phyloP scores from a whole-genome alignment of 1,139 yeast genomes.

The Magnusiomyces sp. region DNA sequence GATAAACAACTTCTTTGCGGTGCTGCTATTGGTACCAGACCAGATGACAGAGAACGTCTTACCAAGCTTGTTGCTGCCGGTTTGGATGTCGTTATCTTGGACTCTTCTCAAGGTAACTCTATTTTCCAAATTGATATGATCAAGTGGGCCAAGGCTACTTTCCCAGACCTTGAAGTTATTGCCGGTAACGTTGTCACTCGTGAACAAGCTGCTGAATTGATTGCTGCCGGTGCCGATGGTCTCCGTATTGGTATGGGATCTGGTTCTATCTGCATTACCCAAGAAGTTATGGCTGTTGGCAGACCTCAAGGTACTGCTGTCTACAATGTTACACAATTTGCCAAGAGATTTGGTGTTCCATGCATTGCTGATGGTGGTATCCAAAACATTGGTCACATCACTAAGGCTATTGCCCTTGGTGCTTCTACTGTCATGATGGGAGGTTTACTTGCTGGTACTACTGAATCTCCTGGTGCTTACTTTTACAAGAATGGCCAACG shows the following conservation, averaged over 20 bases:
- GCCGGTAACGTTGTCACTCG: constrained; percentile 99
- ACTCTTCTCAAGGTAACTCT: constrained; percentile 97
- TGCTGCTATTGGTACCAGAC: constrained; percentile 96
- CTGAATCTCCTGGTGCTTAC: constrained; percentile 98
- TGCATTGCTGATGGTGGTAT: constrained; percentile 99
- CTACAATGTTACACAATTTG: constrained; percentile 77
- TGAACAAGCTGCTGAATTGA: constrained; percentile 95
- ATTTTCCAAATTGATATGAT: constrained; percentile 89
- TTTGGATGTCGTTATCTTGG: constrained; percentile 89
- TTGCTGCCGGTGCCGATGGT: constrained; percentile 96
- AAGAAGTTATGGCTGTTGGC: constrained; percentile 99
- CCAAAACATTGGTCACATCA: constrained; percentile 96
- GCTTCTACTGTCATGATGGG: constrained; percentile 99
- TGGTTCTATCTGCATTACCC: constrained; percentile 97
- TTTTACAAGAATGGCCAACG: constrained; percentile 97
- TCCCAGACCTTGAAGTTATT: constrained; percentile 75
- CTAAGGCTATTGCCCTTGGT: constrained; percentile 94
- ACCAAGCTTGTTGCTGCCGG: constrained; percentile 87
- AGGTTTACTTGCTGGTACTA: constrained; percentile 96
- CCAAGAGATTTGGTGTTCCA: constrained; percentile 85
- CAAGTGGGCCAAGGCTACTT: constrained; percentile 76
- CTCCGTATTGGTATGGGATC: constrained; percentile 99
- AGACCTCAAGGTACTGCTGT: constrained; percentile 99
- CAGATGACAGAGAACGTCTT: constrained; percentile 80
- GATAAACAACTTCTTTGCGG: constrained; percentile 95